Evolutionary conservation across 345 rosid species (phyloP).

Genomic region (Passiflora organensis): DNA sequence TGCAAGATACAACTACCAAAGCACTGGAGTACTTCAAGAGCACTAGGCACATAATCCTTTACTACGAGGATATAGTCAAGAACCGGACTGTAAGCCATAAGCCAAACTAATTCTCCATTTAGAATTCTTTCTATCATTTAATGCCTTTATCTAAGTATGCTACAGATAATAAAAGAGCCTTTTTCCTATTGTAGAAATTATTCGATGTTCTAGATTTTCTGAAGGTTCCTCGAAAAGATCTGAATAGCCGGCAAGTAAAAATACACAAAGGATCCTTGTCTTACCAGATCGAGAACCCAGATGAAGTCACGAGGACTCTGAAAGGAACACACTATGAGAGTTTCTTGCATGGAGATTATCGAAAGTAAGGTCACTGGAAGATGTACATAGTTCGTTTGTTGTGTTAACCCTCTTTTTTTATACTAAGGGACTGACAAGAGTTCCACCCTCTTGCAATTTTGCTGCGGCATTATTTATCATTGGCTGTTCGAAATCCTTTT

Average conservation of each 20-base stretch:
- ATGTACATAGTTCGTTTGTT: conserved; percentile 25
- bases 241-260: conserved; percentile 88
- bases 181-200: conserved; percentile 47
- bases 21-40: conserved; percentile 80
- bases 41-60: conserved; percentile 68
- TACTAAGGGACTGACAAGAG: conserved; percentile 27
- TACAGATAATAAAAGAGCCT: background rate
- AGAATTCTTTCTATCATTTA: background rate
- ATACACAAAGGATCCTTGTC: conserved; percentile 82
- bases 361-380: conserved; percentile 33
- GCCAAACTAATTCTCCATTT: conserved; percentile 11
- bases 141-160: background rate
- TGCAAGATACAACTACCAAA: conserved; percentile 58
- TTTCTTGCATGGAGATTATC: conserved; percentile 46
- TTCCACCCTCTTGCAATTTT: conserved; percentile 40
- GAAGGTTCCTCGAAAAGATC: conserved; percentile 60
- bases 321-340: conserved; percentile 61
- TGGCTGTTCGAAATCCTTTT: conserved; percentile 1
- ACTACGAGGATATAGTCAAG: conserved; percentile 85
- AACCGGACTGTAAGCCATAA: conserved; percentile 72
- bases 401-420: conserved; percentile 10
- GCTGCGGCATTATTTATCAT: conserved; percentile 15
- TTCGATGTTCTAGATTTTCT: conserved; percentile 73
- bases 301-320: conserved; percentile 54
- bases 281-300: conserved; percentile 69